These are phyloP conservation scores for Lecanicillium sp. DNA, from an alignment of 2,329 filamentous ascomycete species.

Conservation along the genomic window DNA sequence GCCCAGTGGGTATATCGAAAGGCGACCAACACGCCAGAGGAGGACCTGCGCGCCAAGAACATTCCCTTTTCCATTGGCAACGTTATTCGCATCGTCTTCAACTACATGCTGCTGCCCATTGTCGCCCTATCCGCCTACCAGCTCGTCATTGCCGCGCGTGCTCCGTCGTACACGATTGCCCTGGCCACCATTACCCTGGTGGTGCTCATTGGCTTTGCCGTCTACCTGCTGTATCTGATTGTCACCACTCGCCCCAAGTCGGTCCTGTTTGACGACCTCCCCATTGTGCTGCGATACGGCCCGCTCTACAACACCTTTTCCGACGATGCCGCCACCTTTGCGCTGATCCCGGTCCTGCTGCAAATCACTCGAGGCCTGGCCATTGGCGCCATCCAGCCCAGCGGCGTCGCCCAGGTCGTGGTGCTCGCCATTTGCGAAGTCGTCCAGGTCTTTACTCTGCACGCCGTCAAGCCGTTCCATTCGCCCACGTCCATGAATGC, in stretches of 20 bases:
- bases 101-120: conserved; percentile 84
- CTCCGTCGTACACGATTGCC: conserved; percentile 63
- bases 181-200: conserved; percentile 70
- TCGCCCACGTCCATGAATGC: conserved; percentile 94
- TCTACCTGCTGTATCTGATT: conserved; percentile 76
- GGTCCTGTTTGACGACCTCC: conserved; percentile 86
- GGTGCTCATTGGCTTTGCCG: conserved; percentile 63
- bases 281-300: conserved; percentile 82
- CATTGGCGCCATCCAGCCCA: conserved; percentile 86
- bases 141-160: conserved; percentile 64
- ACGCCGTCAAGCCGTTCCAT: conserved; percentile 86
- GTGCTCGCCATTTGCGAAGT: conserved; percentile 92
- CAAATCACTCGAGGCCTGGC: conserved; percentile 82
- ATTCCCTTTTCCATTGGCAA: conserved; percentile 78
- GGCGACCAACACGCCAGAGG: conserved; percentile 64
- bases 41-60: conserved; percentile 87
- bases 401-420: conserved; percentile 87
- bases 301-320: conserved; percentile 97
- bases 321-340: conserved; percentile 85
- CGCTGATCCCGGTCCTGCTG: conserved; percentile 76
- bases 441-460: conserved; percentile 76
- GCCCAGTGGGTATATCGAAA: conserved; percentile 68
- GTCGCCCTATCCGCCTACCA: conserved; percentile 87
- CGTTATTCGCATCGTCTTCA: conserved; percentile 79
- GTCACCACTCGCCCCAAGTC: conserved; percentile 73